These are phyloP conservation scores for Rutstroemia sydowiana DNA, from an alignment of 2,329 filamentous ascomycete species.

Conservation along the genomic window DNA sequence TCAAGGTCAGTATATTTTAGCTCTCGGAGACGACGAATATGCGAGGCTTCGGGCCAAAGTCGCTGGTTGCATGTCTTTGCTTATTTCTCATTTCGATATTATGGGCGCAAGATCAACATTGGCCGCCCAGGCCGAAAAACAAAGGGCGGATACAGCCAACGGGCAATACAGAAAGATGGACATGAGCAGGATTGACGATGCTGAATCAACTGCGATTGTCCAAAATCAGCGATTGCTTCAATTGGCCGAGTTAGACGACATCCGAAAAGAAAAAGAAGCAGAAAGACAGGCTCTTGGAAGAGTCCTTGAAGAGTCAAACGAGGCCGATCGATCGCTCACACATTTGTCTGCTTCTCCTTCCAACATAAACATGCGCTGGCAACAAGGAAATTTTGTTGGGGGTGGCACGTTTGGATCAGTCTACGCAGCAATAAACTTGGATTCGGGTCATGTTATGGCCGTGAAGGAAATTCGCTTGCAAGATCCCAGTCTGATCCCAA, in stretches of 20 bases:
- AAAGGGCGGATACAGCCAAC: slow-evolving; percentile 72
- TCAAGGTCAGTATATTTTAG: slow-evolving; percentile 84
- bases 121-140: slow-evolving; percentile 88
- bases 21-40: slow-evolving; percentile 83
- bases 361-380: slow-evolving; percentile 94
- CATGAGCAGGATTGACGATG: slow-evolving; percentile 70
- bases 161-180: slow-evolving; percentile 73
- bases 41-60: slow-evolving; percentile 77
- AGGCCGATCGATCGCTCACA: slow-evolving; percentile 89
- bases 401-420: slow-evolving; percentile 96
- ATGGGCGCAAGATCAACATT: slow-evolving; percentile 93
- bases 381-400: slow-evolving; percentile 96
- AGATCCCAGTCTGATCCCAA: slow-evolving; percentile 91
- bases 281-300: slow-evolving; percentile 83
- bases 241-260: slow-evolving; percentile 69
- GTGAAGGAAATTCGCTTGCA: slow-evolving; percentile 98
- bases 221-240: slow-evolving; percentile 67
- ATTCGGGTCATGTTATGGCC: slow-evolving; percentile 93
- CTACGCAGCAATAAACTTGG: slow-evolving; percentile 94
- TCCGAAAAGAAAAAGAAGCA: slow-evolving; percentile 69
- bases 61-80: slow-evolving; percentile 90
- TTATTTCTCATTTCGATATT: slow-evolving; percentile 98
- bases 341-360: slow-evolving; percentile 90
- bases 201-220: slow-evolving; percentile 72
- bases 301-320: slow-evolving; percentile 89